These are phyloP conservation scores for Sporobolomyces roseus DNA, from an alignment of 768 basidiomycete species.

Conservation along the genomic window DNA sequence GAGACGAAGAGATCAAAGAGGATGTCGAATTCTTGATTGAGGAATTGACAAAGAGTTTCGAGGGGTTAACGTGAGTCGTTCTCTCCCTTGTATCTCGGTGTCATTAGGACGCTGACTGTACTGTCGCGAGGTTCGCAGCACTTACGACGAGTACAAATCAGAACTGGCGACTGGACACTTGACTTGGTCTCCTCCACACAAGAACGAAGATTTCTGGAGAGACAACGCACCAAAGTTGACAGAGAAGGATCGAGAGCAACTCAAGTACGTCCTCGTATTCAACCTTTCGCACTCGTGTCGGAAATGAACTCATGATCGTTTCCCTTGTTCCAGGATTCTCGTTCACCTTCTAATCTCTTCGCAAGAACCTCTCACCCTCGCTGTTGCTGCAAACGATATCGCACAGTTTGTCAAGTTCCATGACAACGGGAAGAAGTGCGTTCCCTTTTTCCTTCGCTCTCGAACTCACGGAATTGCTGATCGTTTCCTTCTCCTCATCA, in stretches of 20 bases:
- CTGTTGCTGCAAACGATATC: conserved; percentile 83
- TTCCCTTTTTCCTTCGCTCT: not conserved
- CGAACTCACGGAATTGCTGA: not conserved
- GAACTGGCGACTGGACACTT: conserved; percentile 85
- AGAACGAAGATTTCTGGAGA: conserved; percentile 96
- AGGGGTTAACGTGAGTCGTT: conserved; percentile 74
- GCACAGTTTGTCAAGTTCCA: conserved; percentile 90
- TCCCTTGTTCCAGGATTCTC: conserved; percentile 57
- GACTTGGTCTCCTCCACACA: conserved; percentile 93
- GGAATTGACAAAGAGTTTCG: conserved; percentile 76
- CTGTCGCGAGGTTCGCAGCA: conserved; percentile 54
- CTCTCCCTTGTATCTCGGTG: too few relatives aligned
- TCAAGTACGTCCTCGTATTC: conserved; percentile 59
- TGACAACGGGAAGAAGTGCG: conserved; percentile 84
- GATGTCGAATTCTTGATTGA: conserved; percentile 83
- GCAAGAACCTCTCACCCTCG: conserved; percentile 70
- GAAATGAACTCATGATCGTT: too few relatives aligned
- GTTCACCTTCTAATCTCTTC: conserved; percentile 68
- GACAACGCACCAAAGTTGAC: conserved; percentile 84
- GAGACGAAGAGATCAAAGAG: conserved; percentile 89
- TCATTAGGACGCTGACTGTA: not conserved
- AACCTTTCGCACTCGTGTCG: too few relatives aligned
- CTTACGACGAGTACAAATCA: conserved; percentile 91
- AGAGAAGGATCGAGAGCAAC: conserved; percentile 73
- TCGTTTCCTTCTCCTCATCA: not conserved